Conservation (phyloP, 2,329 filamentous ascomycete genomes). For the Sordariomycetes sp. region DNA sequence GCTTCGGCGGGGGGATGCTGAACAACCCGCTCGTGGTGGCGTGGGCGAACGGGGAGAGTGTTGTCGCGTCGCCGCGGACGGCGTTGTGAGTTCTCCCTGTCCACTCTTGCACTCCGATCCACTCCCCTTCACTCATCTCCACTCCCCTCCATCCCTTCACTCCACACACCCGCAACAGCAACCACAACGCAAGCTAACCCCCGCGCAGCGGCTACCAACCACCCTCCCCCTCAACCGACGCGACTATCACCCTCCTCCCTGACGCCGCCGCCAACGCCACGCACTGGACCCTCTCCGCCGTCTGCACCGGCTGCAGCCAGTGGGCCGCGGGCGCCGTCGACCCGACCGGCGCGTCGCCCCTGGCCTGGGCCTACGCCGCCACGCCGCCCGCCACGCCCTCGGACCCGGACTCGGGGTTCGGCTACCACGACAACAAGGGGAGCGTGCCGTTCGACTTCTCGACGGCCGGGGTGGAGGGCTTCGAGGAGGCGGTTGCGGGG, state of each 20-base stretch:
- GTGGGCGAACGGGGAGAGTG: slow-evolving; percentile 27
- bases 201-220: slow-evolving; percentile 20
- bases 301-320: slow-evolving; percentile 27
- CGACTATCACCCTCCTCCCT: slow-evolving; percentile 21
- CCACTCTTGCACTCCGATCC: not conserved
- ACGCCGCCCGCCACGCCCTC: slow-evolving; percentile 24
- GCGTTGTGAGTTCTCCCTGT: slow-evolving; percentile 17
- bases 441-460: slow-evolving; percentile 26
- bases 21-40: slow-evolving; percentile 28
- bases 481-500: slow-evolving; percentile 8
- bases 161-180: no score
- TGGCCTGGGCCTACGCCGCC: slow-evolving; percentile 27
- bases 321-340: slow-evolving; percentile 29
- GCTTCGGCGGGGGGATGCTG: slow-evolving; percentile 32
- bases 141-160: not conserved
- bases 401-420: slow-evolving; percentile 22
- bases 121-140: not conserved
- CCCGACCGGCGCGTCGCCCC: slow-evolving; percentile 17
- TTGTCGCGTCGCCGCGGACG: slow-evolving; percentile 22
- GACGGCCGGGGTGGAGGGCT: slow-evolving; percentile 19
- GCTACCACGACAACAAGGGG: slow-evolving; percentile 29
- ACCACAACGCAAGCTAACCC: not conserved
- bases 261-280: slow-evolving; percentile 21
- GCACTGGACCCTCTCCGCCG: slow-evolving; percentile 21
- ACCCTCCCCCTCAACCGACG: slow-evolving; percentile 17